Conservation (phyloP, 1,284 basidiomycete species). For the Cryptococcus sp. region DNA sequence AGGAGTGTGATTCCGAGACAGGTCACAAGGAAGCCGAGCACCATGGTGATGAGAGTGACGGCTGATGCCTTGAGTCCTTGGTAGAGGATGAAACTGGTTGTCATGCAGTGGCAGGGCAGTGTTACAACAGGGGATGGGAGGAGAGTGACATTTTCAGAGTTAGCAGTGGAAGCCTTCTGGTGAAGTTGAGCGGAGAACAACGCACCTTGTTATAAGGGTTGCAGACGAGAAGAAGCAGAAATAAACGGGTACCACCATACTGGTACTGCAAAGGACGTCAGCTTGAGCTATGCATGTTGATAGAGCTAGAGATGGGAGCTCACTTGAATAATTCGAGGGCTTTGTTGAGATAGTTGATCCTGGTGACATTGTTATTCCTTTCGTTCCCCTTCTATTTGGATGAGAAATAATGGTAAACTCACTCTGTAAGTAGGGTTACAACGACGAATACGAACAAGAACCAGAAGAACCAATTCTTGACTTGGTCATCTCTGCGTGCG, state of each 20-base stretch:
- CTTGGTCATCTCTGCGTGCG: constrained; percentile 43
- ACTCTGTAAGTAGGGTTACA: constrained; percentile 63
- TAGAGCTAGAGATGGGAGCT: constrained; percentile 12
- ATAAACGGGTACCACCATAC: constrained; percentile 75
- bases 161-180: background rate
- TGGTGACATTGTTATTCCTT: constrained; percentile 9
- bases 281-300: constrained; percentile 6
- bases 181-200: constrained; percentile 49
- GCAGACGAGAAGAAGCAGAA: constrained; percentile 75
- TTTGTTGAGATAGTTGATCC: constrained; percentile 95
- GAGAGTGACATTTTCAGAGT: no score
- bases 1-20: constrained; percentile 81
- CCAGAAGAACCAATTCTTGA: constrained; percentile 74
- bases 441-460: constrained; percentile 82
- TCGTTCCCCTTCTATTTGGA: background rate
- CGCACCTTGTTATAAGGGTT: constrained; percentile 63
- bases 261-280: constrained; percentile 50
- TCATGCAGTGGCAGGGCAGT: background rate
- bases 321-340: constrained; percentile 90
- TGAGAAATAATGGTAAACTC: constrained; percentile 14
- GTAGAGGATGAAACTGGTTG: constrained; percentile 69
- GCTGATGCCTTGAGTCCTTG: constrained; percentile 81
- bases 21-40: constrained; percentile 74
- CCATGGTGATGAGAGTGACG: constrained; percentile 79
- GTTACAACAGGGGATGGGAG: no score